Conservation (phyloP, 2,329 filamentous ascomycete genomes). For the Aureobasidium sp. region DNA sequence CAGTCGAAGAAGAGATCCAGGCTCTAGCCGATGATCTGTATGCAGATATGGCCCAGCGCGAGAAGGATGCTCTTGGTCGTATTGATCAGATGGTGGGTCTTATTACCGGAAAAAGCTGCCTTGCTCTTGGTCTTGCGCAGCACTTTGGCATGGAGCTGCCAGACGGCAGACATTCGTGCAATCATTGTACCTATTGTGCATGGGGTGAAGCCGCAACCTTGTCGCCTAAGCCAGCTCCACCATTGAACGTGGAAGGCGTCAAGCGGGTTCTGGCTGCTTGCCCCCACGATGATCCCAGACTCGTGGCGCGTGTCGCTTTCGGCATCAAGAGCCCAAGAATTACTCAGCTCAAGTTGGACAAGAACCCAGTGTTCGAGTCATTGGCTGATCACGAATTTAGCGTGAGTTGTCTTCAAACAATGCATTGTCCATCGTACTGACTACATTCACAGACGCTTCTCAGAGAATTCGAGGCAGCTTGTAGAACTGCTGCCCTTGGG, state of each 20-base stretch:
- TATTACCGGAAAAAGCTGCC: constrained; percentile 45
- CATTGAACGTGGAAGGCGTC: constrained; percentile 35
- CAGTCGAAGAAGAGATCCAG: constrained; percentile 34
- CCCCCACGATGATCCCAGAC: constrained; percentile 49
- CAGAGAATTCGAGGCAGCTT: constrained; percentile 1
- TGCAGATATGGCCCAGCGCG: constrained; percentile 42
- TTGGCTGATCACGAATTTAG: constrained; percentile 49
- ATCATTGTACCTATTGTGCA: constrained; percentile 45
- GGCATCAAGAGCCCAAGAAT: constrained; percentile 53
- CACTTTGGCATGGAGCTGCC: constrained; percentile 51
- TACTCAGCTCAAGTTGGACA: constrained; percentile 41
- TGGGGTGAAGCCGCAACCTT: constrained; percentile 25
- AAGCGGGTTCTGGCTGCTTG: constrained; percentile 33
- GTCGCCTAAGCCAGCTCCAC: constrained; percentile 33
- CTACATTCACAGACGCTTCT: not conserved
- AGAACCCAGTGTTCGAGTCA: constrained; percentile 41
- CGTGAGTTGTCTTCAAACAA: constrained; percentile 24
- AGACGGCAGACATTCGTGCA: constrained; percentile 39
- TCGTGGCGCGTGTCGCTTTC: constrained; percentile 53
- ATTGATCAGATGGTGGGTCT: constrained; percentile 45
- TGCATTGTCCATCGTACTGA: not conserved
- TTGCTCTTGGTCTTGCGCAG: constrained; percentile 43
- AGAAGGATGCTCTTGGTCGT: constrained; percentile 46
- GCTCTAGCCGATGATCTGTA: constrained; percentile 42
- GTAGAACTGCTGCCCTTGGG: constrained; percentile 3